Evolutionary conservation across 2,329 filamentous ascomycete species (phyloP), one percentile per base, ranked within the genome.

Genomic region (Myotisia sp.): DNA sequence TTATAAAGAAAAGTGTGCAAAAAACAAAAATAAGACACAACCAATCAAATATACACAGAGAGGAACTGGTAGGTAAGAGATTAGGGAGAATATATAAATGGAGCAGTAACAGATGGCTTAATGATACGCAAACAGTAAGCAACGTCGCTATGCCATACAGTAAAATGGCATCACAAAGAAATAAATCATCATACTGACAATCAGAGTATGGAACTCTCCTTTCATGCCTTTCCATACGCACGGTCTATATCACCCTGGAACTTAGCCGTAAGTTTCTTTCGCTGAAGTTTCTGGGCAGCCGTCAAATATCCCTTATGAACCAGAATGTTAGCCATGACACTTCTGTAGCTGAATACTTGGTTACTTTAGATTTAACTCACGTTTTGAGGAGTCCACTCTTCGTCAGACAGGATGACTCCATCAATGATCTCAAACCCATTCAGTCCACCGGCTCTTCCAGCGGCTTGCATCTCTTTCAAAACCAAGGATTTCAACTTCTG

Each of bases 241-340:
- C 61, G 62, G 44, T 70, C 62, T 24, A 82, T 69, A 37, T 79
- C 67, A 42, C 67, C 66, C 56, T 71, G 58, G 59, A 70, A 79
- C 47, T 68, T 71, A 26, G 65, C 56, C 33, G 77, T 55, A 39
- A 82, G 78, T 47, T 68, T 71, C 60, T 71, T 78, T 47, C 76
- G 69, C 60, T 81, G 78, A 32, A 82, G 63, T 51, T 82, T 82
- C 56, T 81, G 76, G 2, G 77, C 77, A 7, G 76, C 75, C 30
- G 76, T 80, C 36, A 76, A 70, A 37, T 74, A 64, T 37, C 67
- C 65, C 76, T 79, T 16, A 44, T 35, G 36, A 26, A 4, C 20
- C 40, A 44, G 58, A 51, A 58, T 28, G 57, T 47, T 47, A 52
- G 43, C 24, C 30, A 36, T 17, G 26, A 23, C 12, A n/a, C n/a